These are phyloP conservation scores for Candida tetrigidarum DNA, from an alignment of 1,139 yeast species.

Conservation along the genomic window DNA sequence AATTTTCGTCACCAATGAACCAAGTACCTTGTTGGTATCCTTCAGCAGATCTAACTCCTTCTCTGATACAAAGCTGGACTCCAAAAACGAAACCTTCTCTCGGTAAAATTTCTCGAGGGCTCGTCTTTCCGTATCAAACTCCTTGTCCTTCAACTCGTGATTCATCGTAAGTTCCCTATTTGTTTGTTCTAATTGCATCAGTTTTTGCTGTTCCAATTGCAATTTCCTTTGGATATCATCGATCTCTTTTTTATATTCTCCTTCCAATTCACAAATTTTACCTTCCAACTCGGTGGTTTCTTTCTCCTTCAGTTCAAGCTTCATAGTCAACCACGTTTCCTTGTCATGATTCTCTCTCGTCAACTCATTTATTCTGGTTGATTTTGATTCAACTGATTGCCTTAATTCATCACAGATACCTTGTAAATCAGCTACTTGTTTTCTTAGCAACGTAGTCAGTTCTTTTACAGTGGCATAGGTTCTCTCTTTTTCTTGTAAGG, in stretches of 20 bases:
- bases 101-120: background rate
- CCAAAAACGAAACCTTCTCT: background rate
- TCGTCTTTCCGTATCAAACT: background rate
- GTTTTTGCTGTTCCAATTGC: background rate
- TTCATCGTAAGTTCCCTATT: background rate
- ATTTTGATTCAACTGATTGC: background rate
- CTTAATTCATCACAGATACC: background rate
- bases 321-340: background rate
- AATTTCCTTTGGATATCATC: background rate
- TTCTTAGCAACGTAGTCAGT: background rate
- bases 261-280: background rate
- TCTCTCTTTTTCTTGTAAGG: background rate
- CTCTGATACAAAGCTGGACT: background rate
- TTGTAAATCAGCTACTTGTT: background rate
- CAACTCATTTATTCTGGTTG: background rate
- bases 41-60: background rate
- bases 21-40: background rate
- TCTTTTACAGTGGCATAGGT: background rate
- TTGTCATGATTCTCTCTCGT: background rate
- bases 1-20: background rate
- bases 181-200: background rate
- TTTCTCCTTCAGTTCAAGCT: background rate
- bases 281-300: background rate
- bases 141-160: background rate
- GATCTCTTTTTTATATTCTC: background rate